These are phyloP conservation scores for Camelina laxa DNA, from an alignment of 345 rosid species.

Conservation along the genomic window DNA sequence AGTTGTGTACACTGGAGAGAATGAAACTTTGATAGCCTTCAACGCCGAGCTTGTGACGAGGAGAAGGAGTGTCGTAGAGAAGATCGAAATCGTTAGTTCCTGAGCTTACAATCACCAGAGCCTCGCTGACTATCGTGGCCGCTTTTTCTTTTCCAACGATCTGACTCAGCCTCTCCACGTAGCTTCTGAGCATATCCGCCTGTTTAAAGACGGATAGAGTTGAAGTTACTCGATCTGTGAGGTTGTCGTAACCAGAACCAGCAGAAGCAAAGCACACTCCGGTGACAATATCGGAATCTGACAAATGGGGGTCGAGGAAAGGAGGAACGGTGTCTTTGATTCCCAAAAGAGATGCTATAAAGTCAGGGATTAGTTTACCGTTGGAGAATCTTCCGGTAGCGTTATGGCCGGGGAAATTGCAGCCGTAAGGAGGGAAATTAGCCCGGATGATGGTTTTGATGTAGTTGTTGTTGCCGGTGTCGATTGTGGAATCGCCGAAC, in stretches of 20 bases:
- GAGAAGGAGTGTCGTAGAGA: constrained; percentile 50
- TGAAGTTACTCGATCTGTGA: constrained; percentile 25
- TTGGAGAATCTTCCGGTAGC: constrained; percentile 50
- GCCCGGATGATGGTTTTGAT: constrained; percentile 17
- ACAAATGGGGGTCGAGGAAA: constrained; percentile 35
- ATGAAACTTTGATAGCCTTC: constrained; percentile 57
- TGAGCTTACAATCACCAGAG: constrained; percentile 59
- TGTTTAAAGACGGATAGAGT: constrained; percentile 55
- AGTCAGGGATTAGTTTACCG: constrained; percentile 44
- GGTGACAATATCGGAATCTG: constrained; percentile 32
- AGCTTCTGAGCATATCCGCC: constrained; percentile 46
- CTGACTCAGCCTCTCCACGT: constrained; percentile 42
- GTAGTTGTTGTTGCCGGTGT: constrained; percentile 48
- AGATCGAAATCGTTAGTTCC: constrained; percentile 62
- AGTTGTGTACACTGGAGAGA: constrained; percentile 34
- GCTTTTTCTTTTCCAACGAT: constrained; percentile 51
- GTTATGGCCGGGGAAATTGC: constrained; percentile 36
- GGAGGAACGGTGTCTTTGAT: constrained; percentile 48
- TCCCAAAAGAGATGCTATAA: constrained; percentile 35
- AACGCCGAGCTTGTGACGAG: constrained; percentile 45
- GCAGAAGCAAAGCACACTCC: constrained; percentile 47
- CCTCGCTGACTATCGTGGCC: constrained; percentile 41
- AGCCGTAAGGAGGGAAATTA: constrained; percentile 45
- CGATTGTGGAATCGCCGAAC: constrained; percentile 45
- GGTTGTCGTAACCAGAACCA: constrained; percentile 43